Base-by-base conservation (phyloP, 768 basidiomycete species). In the Gautieria morchelliformis region DNA sequence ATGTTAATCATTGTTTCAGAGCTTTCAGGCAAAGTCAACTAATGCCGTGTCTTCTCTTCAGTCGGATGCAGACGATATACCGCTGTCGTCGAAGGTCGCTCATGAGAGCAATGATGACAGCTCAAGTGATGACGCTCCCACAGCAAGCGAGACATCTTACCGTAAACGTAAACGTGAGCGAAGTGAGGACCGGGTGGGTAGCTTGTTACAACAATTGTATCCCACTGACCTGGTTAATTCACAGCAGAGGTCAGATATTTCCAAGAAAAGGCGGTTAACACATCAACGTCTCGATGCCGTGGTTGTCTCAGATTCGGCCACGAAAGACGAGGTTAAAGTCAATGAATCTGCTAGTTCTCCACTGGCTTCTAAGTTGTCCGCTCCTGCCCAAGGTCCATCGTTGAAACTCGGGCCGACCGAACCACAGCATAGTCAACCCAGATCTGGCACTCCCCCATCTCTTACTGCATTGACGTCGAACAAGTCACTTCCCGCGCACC, bases 31-130 rank as follows among this genome's bases (percentile, higher is more conserved):
- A 41, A 4, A n/a, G 12, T 41, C n/a, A n/a, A 22, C 42, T 44
- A 17, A 44, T 22, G 17, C 2, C 15, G 2, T 17, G n/a, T 33
- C 14, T 24, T 49, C 17, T 30, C 33, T 15, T 20, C 52, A 55
- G 53, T 55, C 53, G 4, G 53, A 55, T 30, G 11, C 40, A 22
- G 53, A 55, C 53, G 53, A 55, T n/a, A 46, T 30, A 24, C 53
- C 53, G 10, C 32, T 55, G 4, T 55, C 53, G 14, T 11, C n/a
- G 32, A 49, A 33, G n/a, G 24, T 30, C 48, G 48, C 12, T 33
- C 24, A 10, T 30, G 24, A 20, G 24, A 11, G 15, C 17, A 24
- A 14, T 30, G 22, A 49, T 14, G 35, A 37, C 10, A 37, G 4
- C 9, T 37, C 35, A 37, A 37, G 8, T 14, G 35, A 37, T 37